Evolutionary conservation across 1,139 yeast species (phyloP).

Genomic region (Blastobotrys apis): DNA sequence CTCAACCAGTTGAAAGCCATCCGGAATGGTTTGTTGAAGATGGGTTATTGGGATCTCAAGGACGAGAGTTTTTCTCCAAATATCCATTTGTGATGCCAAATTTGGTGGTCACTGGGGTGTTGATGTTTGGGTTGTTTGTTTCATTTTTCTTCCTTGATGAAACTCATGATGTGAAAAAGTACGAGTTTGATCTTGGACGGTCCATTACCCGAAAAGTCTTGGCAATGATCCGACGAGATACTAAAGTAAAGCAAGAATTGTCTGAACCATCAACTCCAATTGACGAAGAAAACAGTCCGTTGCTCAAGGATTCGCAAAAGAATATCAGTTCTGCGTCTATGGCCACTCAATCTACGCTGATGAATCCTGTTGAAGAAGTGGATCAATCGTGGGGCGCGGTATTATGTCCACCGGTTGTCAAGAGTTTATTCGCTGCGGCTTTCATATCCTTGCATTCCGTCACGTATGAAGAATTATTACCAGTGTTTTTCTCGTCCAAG

Average conservation of each 20-base stretch:
- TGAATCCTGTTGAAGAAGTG: slow-evolving; percentile 13
- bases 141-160: slow-evolving; percentile 60
- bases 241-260: not conserved
- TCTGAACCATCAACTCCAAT: slow-evolving; percentile 21
- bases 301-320: slow-evolving; percentile 6
- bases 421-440: slow-evolving; percentile 17
- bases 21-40: slow-evolving; percentile 30
- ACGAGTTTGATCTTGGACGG: slow-evolving; percentile 48
- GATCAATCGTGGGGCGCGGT: slow-evolving; percentile 39
- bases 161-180: slow-evolving; percentile 46
- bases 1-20: slow-evolving; percentile 35
- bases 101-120: slow-evolving; percentile 46
- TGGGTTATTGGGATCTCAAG: slow-evolving; percentile 30
- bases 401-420: slow-evolving; percentile 21
- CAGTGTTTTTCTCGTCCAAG: slow-evolving; percentile 54
- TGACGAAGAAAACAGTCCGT: slow-evolving; percentile 11
- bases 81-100: slow-evolving; percentile 62
- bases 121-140: slow-evolving; percentile 33
- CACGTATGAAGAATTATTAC: slow-evolving; percentile 56
- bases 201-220: slow-evolving; percentile 31
- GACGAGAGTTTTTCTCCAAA: slow-evolving; percentile 35
- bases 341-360: slow-evolving; percentile 7
- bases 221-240: not conserved
- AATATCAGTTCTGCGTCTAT: slow-evolving; percentile 1
- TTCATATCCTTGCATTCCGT: slow-evolving; percentile 48